Percentiles rank a stretch among this genome's conserved stretches.
Evolutionary conservation across 1,284 basidiomycete species (phyloP).

Genomic region (Irpex sp.): DNA sequence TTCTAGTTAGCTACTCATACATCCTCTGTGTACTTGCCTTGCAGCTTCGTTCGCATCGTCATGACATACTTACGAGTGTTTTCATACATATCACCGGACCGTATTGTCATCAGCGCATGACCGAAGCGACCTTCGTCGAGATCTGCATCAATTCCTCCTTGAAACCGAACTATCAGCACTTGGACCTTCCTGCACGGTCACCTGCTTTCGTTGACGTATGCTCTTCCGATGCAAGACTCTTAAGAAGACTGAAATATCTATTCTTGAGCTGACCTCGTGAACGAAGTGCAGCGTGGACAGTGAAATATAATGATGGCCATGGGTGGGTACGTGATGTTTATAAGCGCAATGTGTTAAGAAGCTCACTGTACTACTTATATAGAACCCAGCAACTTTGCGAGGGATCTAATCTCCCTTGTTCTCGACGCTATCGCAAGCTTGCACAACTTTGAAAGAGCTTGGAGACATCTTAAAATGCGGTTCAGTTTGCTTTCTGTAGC

Average conservation of each 20-base stretch:
- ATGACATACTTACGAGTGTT: not conserved
- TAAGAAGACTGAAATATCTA: not conserved
- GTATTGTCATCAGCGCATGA: not conserved
- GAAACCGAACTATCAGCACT: not conserved
- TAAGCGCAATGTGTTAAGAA: too few species aligned
- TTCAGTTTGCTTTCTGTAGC: conserved; percentile 3
- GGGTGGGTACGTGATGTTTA: not conserved
- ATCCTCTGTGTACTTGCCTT: not conserved
- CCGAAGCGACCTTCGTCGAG: not conserved
- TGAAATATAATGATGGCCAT: not conserved
- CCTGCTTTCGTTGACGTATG: not conserved
- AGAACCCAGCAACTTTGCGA: not conserved
- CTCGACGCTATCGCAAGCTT: not conserved
- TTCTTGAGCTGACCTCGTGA: not conserved
- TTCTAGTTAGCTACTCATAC: not conserved
- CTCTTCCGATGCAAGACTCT: not conserved
- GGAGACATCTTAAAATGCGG: conserved; percentile 6
- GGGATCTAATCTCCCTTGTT: not conserved
- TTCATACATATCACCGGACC: not conserved
- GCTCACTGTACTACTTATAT: not conserved
- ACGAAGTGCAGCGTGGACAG: not conserved
- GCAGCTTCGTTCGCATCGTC: not conserved
- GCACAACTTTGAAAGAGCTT: not conserved
- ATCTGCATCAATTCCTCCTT: not conserved
- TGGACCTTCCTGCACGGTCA: not conserved